phyloP scores from a whole-genome alignment of 306 rosid genomes.

The Luffa acutangula region DNA sequence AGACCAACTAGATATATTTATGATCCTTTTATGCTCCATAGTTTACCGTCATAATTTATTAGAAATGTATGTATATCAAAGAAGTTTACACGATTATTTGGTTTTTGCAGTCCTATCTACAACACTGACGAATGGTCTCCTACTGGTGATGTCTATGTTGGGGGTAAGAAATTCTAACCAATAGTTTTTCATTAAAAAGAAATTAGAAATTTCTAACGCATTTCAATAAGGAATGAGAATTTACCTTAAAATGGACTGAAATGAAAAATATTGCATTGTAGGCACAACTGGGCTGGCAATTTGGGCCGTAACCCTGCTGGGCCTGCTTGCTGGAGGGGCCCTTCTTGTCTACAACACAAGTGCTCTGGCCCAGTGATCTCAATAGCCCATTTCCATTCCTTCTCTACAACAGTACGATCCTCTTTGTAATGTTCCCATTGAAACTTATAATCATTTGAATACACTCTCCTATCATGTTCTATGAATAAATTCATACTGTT shows the following conservation, averaged over 20 bases:
- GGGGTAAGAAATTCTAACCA: conserved; percentile 43
- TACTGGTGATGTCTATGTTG: conserved; percentile 62
- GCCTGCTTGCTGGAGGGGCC: conserved; percentile 79
- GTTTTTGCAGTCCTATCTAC: conserved; percentile 66
- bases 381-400: not conserved
- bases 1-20: too few species aligned
- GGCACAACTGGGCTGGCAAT: conserved; percentile 85
- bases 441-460: not conserved
- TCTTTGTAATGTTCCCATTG: not conserved
- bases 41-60: too few species aligned
- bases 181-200: too few species aligned
- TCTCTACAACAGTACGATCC: not conserved
- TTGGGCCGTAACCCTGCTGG: conserved; percentile 83
- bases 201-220: too few species aligned
- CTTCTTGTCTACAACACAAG: conserved; percentile 97
- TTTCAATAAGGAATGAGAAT: too few species aligned
- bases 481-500: too few species aligned
- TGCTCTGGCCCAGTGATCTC: conserved; percentile 61
- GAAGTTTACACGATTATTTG: not conserved
- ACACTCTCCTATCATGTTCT: not conserved
- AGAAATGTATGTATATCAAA: too few species aligned
- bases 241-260: too few species aligned
- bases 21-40: too few species aligned
- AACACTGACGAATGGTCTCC: conserved; percentile 62
- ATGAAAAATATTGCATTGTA: conserved; percentile 12